These are phyloP conservation scores for Fusarium mangiferae DNA, from an alignment of 2,329 filamentous ascomycete species.

Conservation along the genomic window DNA sequence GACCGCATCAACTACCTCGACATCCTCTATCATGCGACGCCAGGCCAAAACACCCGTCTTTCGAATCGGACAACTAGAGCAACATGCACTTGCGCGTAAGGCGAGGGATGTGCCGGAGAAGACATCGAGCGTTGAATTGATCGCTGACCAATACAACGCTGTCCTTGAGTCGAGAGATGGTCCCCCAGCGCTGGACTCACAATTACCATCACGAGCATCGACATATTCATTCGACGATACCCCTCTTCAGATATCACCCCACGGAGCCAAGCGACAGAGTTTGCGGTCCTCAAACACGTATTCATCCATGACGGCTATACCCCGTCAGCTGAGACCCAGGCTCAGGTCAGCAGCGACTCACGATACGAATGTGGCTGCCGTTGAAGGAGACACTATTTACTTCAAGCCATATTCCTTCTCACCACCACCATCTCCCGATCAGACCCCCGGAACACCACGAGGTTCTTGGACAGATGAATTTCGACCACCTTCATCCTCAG, in stretches of 20 bases:
- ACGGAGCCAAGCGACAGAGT: constrained; percentile 11
- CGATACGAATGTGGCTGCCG: constrained; percentile 58
- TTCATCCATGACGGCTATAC: constrained; percentile 41
- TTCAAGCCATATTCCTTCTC: constrained; percentile 58
- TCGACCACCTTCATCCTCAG: constrained; percentile 24
- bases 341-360: constrained; percentile 53
- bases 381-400: constrained; percentile 59
- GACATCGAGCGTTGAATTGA: constrained; percentile 57
- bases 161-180: constrained; percentile 53
- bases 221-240: constrained; percentile 21
- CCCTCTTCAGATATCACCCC: constrained; percentile 30
- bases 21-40: constrained; percentile 51
- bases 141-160: constrained; percentile 63
- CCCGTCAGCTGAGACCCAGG: constrained; percentile 21
- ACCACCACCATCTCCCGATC: constrained; percentile 47
- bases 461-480: constrained; percentile 20
- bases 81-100: constrained; percentile 36
- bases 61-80: constrained; percentile 61
- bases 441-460: constrained; percentile 27
- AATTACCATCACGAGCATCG: constrained; percentile 23
- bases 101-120: constrained; percentile 44
- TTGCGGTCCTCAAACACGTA: constrained; percentile 17
- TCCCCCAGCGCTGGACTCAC: constrained; percentile 49
- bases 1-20: constrained; percentile 50
- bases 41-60: constrained; percentile 64